Base-by-base conservation (phyloP, 768 basidiomycete genomes). In the Kwoniella shandongensis region DNA sequence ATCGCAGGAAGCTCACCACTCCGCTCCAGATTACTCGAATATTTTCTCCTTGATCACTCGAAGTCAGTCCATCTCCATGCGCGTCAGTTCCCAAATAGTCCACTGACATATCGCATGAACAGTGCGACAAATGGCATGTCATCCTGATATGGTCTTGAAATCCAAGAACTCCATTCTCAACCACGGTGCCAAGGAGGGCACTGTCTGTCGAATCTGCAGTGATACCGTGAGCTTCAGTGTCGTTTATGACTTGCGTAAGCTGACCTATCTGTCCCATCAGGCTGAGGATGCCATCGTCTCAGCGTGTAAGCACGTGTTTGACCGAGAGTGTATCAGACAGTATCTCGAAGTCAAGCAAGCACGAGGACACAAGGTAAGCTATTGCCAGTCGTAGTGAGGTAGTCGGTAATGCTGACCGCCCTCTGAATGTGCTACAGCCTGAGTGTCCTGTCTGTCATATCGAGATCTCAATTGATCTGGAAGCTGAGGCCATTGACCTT, bases 231-330 rank as follows among this genome's bases (percentile, higher is more conserved):
- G 72, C 59, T 26, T 11, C 15, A 13, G 17, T 23, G 5, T 23
- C 20, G 27, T 40, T 25, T 10, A 10, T 44, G 10, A 10, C 13
- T 5, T 44, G 27, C 17, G 17, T 29, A 35, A 29, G 55, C 53
- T 59, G 15, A 57, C n/a, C 32, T 22, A 3, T 25, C 20, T 30
- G 11, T 36, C 7, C 8, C 15, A 8, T 41, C 46, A 76, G 70
- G 75, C 91, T 0, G 96, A 99, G 77, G 96, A 99, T 69, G 91
- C 96, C 2, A 97, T 99, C 61, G 85, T 90, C 71, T 86, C 91
- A 23, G 88, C 86, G 66, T 99, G 96, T 72, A 84, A 83, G 38
- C 96, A 99, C 72, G 86, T 96, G 61, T 99, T 96, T 69, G 92
- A 97, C 74, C 84, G 96, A 53, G 89, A 92, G 72, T 99, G 96